Conservation (phyloP, 2,329 filamentous ascomycete species). For the Cercospora beticola region DNA sequence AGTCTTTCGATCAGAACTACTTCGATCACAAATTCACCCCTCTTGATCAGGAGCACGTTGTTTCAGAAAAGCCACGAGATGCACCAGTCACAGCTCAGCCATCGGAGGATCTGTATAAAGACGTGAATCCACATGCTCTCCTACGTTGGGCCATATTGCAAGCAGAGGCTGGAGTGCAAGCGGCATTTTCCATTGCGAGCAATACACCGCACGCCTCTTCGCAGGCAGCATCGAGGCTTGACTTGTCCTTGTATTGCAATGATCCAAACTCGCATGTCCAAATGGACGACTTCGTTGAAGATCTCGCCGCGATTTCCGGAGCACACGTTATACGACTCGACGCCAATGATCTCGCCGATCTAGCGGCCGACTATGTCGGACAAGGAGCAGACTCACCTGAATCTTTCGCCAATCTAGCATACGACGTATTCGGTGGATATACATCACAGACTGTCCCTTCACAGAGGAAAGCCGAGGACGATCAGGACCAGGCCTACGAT, state of each 20-base stretch:
- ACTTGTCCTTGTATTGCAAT: constrained; percentile 52
- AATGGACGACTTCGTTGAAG: constrained; percentile 62
- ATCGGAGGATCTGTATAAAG: constrained; percentile 15
- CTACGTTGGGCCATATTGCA: constrained; percentile 31
- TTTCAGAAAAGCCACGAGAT: background rate
- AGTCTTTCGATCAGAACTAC: constrained; percentile 24
- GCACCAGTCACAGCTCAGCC: constrained; percentile 1
- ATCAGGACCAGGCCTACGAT: constrained; percentile 48
- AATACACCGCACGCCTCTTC: constrained; percentile 19
- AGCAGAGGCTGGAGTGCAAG: constrained; percentile 31
- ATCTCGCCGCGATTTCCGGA: constrained; percentile 59
- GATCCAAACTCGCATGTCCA: constrained; percentile 51
- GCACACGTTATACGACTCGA: constrained; percentile 69
- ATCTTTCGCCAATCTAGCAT: constrained; percentile 49
- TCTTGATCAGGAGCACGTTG: background rate
- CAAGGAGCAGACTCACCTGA: constrained; percentile 51
- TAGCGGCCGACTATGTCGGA: constrained; percentile 69
- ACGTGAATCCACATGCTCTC: constrained; percentile 22
- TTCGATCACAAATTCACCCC: constrained; percentile 25
- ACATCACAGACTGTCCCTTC: constrained; percentile 30
- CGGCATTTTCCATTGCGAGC: constrained; percentile 25
- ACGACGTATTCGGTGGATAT: constrained; percentile 53
- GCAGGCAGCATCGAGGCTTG: constrained; percentile 32
- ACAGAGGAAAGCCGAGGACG: constrained; percentile 15
- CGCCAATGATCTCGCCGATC: constrained; percentile 67